These are phyloP conservation scores for Grifola frondosa DNA, from an alignment of 1,284 basidiomycete genomes.

Conservation along the genomic window DNA sequence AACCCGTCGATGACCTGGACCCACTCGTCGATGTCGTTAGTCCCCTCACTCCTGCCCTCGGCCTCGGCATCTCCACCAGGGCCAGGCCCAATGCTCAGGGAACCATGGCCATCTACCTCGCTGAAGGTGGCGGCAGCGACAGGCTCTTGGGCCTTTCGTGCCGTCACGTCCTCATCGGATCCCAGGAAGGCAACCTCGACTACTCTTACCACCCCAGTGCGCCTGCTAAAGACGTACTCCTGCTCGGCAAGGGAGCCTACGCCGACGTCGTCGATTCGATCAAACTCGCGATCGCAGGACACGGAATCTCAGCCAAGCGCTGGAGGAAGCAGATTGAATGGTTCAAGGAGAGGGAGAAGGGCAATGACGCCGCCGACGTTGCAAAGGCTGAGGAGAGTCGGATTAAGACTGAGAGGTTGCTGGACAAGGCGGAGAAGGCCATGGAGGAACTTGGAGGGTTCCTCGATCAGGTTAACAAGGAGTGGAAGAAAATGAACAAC, in stretches of 20 bases:
- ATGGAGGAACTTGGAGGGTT: constrained; percentile 15
- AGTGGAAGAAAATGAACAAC: constrained; percentile 1
- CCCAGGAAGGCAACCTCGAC: constrained; percentile 10
- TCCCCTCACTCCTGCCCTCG: constrained; percentile 32
- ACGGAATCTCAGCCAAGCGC: background rate
- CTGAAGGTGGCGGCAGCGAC: constrained; percentile 19
- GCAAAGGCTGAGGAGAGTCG: too few species aligned
- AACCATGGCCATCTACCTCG: constrained; percentile 12
- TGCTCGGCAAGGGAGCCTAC: constrained; percentile 14
- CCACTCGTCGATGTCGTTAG: constrained; percentile 37
- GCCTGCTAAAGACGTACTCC: constrained; percentile 9
- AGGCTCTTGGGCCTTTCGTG: constrained; percentile 23
- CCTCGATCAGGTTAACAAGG: constrained; percentile 13
- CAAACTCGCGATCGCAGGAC: constrained; percentile 2
- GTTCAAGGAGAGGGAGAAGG: too few species aligned
- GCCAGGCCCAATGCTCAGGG: constrained; percentile 13
- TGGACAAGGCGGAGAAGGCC: constrained; percentile 4
- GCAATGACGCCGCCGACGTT: too few species aligned
- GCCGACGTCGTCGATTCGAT: constrained; percentile 9
- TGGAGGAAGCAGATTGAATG: constrained; percentile 4
- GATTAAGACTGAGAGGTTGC: too few species aligned
- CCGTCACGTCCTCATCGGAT: constrained; percentile 26
- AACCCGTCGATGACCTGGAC: constrained; percentile 29
- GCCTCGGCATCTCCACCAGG: constrained; percentile 33
- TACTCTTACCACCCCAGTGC: constrained; percentile 5